Conservation (phyloP, 129 eudicot genomes). For the Flaveria trinervia region DNA sequence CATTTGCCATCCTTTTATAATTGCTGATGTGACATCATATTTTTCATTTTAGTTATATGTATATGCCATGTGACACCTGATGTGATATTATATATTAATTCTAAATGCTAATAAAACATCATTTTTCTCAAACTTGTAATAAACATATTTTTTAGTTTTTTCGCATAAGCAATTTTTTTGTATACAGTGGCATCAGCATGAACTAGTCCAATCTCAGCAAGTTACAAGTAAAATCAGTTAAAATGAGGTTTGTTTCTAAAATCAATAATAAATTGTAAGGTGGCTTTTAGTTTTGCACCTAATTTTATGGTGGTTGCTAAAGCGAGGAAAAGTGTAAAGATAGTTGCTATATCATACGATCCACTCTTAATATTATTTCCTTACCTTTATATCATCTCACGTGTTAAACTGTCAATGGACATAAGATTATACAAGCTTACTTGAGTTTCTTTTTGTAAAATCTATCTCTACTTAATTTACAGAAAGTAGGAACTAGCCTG, state of each 20-base stretch:
- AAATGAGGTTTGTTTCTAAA: neutral
- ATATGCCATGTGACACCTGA: neutral
- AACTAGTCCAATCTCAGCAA: neutral
- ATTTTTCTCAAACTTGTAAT: neutral
- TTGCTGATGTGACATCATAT: neutral
- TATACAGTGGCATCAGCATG: neutral
- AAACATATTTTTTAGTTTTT: neutral
- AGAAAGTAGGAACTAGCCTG: conserved; percentile 38
- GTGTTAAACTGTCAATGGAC: neutral
- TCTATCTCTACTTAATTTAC: conserved; percentile 25
- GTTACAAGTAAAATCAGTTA: neutral
- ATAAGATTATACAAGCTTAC: neutral
- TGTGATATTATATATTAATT: neutral
- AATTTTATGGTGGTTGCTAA: neutral
- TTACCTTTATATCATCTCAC: neutral
- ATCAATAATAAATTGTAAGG: neutral
- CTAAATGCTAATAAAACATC: neutral
- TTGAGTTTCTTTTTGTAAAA: conserved; percentile 6
- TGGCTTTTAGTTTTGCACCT: neutral
- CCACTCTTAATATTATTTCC: neutral
- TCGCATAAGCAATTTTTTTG: neutral
- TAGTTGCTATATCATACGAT: neutral
- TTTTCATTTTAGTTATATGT: neutral
- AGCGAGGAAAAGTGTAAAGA: neutral
- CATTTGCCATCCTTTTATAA: neutral